Base-by-base conservation (phyloP, 2,329 filamentous ascomycete species). In the Septoria linicola region DNA sequence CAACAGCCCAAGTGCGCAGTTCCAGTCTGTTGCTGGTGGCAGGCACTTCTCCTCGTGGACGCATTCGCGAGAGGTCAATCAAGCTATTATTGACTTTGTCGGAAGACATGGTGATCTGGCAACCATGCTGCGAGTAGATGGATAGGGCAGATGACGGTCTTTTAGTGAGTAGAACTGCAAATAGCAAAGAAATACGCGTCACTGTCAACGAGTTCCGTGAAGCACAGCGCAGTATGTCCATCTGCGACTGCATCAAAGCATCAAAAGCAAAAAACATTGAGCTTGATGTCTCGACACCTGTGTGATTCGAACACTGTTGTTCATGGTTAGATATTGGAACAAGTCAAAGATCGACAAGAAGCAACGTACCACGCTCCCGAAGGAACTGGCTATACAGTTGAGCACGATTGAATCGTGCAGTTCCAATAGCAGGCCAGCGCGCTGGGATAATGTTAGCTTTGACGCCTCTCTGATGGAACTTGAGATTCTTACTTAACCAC, bases 291-390 rank as follows among this genome's bases (percentile, higher is more conserved):
- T 27, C 37, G 45, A 55, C 53, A 58, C 55, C 55, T 58, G 55
- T 53, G 55, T 51, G 55, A 58, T 58, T 58, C 52, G 55, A 58
- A 58, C 53, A 50, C 19, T 44, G 20, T 6, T n/a, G n/a, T 23
- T 8, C 8, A 37, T 35, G 8, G n/a, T 46, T 37, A 46, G 42
- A 11, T 3, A 25, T 13, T 13, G 4, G 7, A 41, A 25, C 17
- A 13, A 40, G 8, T 16, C 8, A 23, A 23, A n/a, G n/a, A n/a
- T n/a, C n/a, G n/a, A n/a, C 6, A 19, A n/a, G 10, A 20, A 42
- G 13, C 19, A 41, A 23, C 37, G 17, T 41, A 42, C 40, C 40
- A 51, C 49, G 49, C 42, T 41, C 49, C 46, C 40, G 48, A 51
- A 51, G 54, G 51, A 54, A 57, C 48, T 57, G 54, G 50, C 54